phyloP scores from a whole-genome alignment of 2,329 filamentous ascomycete species.

The Ophiocordyceps robertsii region DNA sequence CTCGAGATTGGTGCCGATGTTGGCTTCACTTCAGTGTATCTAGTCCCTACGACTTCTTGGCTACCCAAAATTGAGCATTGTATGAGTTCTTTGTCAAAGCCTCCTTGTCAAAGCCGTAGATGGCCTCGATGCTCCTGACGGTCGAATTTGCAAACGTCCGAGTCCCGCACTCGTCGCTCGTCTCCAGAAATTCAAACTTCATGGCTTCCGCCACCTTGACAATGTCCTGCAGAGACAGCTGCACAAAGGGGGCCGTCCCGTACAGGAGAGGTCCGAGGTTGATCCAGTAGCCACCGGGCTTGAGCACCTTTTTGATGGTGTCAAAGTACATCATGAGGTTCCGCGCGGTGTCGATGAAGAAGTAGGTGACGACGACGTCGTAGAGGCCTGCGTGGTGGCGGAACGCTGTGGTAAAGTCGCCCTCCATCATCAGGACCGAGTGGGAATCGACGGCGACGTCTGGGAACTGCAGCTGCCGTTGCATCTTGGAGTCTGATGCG shows the following conservation, averaged over 20 bases:
- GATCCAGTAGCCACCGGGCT: conserved; percentile 36
- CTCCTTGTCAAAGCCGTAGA: conserved; percentile 37
- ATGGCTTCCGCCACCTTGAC: conserved; percentile 30
- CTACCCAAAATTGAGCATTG: conserved; percentile 40
- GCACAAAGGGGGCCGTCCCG: conserved; percentile 38
- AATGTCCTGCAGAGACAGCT: conserved; percentile 41
- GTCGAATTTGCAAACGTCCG: conserved; percentile 26
- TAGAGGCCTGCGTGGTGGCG: conserved; percentile 15
- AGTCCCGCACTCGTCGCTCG: conserved; percentile 23
- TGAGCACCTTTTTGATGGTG: conserved; percentile 33
- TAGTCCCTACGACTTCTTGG: conserved; percentile 7
- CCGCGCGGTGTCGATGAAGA: conserved; percentile 48
- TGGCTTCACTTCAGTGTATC: neutral
- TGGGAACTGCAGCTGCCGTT: conserved; percentile 31
- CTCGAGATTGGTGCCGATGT: neutral
- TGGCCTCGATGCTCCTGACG: conserved; percentile 31
- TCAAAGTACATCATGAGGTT: conserved; percentile 42
- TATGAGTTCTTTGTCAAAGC: conserved; percentile 40
- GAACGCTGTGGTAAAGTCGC: conserved; percentile 38
- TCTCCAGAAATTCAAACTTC: conserved; percentile 37
- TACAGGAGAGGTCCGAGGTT: conserved; percentile 44
- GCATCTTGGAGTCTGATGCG: conserved; percentile 29
- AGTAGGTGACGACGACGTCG: conserved; percentile 40
- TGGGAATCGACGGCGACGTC: conserved; percentile 20
- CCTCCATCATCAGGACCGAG: conserved; percentile 35